These are phyloP conservation scores for Quercus glauca DNA, from an alignment of 306 rosid genomes.

Conservation along the genomic window DNA sequence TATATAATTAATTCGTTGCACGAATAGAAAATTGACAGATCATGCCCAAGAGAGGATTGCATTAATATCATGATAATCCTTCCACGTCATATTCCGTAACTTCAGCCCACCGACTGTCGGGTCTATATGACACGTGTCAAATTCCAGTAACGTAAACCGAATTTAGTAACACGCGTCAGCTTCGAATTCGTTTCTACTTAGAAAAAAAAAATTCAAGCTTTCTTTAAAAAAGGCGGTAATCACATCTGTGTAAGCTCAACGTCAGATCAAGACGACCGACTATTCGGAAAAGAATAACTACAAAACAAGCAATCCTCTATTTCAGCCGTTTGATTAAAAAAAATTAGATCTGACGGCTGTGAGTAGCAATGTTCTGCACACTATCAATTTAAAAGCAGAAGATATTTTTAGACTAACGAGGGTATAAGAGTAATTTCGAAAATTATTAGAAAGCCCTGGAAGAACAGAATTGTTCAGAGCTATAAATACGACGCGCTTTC, in stretches of 20 bases:
- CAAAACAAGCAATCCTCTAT: no score
- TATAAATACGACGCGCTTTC: conserved; percentile 29
- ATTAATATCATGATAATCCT: conserved; percentile 1
- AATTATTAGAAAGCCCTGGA: conserved; percentile 31
- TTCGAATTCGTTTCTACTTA: background rate
- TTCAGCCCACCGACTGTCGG: background rate
- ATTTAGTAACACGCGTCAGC: conserved; percentile 11
- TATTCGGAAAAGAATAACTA: no score
- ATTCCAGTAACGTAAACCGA: no score
- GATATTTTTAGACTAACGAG: background rate
- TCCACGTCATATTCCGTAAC: conserved; percentile 14
- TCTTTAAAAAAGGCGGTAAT: no score
- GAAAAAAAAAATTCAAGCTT: no score
- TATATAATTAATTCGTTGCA: background rate
- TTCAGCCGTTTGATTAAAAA: no score
- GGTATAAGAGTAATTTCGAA: background rate
- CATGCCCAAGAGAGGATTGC: background rate
- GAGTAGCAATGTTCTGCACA: no score
- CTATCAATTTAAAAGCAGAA: no score
- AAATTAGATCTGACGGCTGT: no score
- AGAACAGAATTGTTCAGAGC: background rate
- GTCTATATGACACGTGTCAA: background rate
- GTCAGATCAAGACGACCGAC: no score
- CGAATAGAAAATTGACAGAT: background rate
- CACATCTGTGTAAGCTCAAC: no score